phyloP scores from a whole-genome alignment of 345 rosid species.

The Erysimum cheiranthoides region DNA sequence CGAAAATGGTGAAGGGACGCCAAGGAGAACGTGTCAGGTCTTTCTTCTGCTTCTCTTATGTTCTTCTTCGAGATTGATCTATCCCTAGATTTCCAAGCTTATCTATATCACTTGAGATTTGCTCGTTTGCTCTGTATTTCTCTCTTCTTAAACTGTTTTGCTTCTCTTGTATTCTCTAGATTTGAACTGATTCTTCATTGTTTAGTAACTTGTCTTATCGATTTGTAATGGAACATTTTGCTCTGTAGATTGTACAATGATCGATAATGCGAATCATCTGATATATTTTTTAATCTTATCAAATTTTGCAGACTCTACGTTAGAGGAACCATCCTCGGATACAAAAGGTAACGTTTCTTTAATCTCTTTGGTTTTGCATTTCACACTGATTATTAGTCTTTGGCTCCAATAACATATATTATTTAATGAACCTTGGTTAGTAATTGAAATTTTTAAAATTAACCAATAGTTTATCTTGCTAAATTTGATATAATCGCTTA shows the following conservation, averaged over 20 bases:
- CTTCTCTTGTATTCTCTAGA: background rate
- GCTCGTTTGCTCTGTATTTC: conserved; percentile 31
- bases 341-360: conserved; percentile 45
- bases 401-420: background rate
- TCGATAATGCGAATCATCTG: conserved; percentile 1
- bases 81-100: background rate
- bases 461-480: no score
- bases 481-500: no score
- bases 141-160: background rate
- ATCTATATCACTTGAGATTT: background rate
- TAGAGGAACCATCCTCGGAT: conserved; percentile 51
- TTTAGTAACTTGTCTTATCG: conserved; percentile 45
- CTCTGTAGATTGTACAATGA: background rate
- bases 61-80: background rate
- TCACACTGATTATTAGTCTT: background rate
- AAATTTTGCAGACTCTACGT: conserved; percentile 49
- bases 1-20: conserved; percentile 76
- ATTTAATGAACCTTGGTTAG: background rate
- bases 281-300: background rate
- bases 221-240: background rate
- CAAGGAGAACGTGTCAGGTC: conserved; percentile 80
- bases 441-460: background rate
- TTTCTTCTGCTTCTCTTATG: background rate
- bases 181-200: background rate
- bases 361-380: background rate